Evolutionary conservation across 345 rosid species (phyloP).

Genomic region (Kernera saxatilis): DNA sequence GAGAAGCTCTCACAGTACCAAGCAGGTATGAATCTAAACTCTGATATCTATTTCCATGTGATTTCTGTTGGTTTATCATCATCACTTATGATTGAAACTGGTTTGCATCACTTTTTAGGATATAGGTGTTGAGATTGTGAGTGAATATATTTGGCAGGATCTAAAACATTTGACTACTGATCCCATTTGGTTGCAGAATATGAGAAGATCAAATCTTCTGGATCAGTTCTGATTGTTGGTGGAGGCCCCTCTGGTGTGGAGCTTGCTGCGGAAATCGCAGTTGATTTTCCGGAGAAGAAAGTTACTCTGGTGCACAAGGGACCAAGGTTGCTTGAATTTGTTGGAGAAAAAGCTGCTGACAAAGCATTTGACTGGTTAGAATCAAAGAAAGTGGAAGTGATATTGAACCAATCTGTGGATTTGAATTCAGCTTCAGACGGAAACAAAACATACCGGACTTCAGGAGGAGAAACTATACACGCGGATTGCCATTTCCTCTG

Average conservation of each 20-base stretch:
- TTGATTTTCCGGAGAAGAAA: slow-evolving; percentile 73
- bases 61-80: no score
- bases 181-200: slow-evolving; percentile 39
- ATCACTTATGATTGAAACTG: not conserved
- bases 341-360: slow-evolving; percentile 61
- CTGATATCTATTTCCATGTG: no score
- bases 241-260: slow-evolving; percentile 97
- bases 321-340: slow-evolving; percentile 71
- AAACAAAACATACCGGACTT: slow-evolving; percentile 39
- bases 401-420: slow-evolving; percentile 61
- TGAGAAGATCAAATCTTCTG: slow-evolving; percentile 68
- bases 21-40: slow-evolving; percentile 37
- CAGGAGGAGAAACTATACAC: slow-evolving; percentile 53
- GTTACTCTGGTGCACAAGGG: slow-evolving; percentile 77
- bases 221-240: slow-evolving; percentile 73
- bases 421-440: slow-evolving; percentile 44
- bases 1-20: slow-evolving; percentile 53
- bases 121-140: not conserved
- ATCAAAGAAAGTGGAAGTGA: slow-evolving; percentile 66
- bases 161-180: not conserved
- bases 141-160: not conserved
- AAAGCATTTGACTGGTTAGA: slow-evolving; percentile 69
- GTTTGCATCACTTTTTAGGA: not conserved
- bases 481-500: slow-evolving; percentile 84
- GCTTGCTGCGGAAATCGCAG: slow-evolving; percentile 84